These are phyloP conservation scores for Nigrograna mackinnonii DNA, from an alignment of 2,329 filamentous ascomycete species.

Conservation along the genomic window DNA sequence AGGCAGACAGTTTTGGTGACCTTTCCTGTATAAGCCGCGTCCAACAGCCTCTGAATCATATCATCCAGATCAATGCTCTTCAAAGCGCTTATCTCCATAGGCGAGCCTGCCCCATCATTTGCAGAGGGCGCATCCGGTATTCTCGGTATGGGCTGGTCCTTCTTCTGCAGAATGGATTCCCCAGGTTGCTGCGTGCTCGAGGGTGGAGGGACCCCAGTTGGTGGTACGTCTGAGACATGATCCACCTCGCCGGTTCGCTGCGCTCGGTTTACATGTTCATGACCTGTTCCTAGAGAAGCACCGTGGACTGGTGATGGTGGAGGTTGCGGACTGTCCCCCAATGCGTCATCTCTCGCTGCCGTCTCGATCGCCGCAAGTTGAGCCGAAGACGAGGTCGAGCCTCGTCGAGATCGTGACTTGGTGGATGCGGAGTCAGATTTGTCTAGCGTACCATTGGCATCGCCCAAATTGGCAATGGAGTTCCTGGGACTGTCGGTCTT, in stretches of 20 bases:
- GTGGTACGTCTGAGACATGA: slow-evolving; percentile 88
- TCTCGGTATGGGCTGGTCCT: slow-evolving; percentile 70
- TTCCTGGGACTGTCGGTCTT: slow-evolving; percentile 80
- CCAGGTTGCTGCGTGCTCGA: slow-evolving; percentile 70
- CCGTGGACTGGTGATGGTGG: slow-evolving; percentile 90
- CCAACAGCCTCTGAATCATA: slow-evolving; percentile 91
- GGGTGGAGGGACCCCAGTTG: slow-evolving; percentile 62
- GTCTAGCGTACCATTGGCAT: slow-evolving; percentile 60
- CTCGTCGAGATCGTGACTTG: slow-evolving; percentile 57
- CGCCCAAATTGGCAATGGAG: slow-evolving; percentile 64
- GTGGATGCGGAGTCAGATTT: slow-evolving; percentile 76
- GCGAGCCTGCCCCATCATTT: slow-evolving; percentile 56
- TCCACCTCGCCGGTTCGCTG: slow-evolving; percentile 90
- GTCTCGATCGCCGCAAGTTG: slow-evolving; percentile 43
- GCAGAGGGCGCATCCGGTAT: slow-evolving; percentile 53
- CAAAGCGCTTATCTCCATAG: slow-evolving; percentile 84
- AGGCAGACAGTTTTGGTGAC: slow-evolving; percentile 96
- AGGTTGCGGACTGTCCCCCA: slow-evolving; percentile 42
- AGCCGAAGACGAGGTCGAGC: slow-evolving; percentile 45
- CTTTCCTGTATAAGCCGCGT: slow-evolving; percentile 94
- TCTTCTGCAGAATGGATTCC: slow-evolving; percentile 87
- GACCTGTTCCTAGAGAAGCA: slow-evolving; percentile 70
- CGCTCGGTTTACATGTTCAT: slow-evolving; percentile 78
- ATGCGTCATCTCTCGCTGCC: slow-evolving; percentile 36
- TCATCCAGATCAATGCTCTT: slow-evolving; percentile 95